phyloP scores from a whole-genome alignment of 1,284 basidiomycete species.

The Boletus sp. region DNA sequence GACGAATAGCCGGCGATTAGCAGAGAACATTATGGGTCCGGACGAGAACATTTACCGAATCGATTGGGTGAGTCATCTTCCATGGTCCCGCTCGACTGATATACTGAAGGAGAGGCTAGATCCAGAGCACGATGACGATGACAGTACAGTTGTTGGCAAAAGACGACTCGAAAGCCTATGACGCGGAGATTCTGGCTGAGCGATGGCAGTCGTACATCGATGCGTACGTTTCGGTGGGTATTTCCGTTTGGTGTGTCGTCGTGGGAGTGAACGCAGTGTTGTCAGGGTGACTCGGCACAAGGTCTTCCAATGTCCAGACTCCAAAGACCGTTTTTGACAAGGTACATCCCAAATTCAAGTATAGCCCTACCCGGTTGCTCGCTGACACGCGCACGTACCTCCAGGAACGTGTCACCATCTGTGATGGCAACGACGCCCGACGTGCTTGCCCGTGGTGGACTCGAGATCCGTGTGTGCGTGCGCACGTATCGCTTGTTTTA shows the following conservation, averaged over 20 bases:
- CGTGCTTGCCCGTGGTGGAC: constrained; percentile 54
- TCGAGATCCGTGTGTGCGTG: constrained; percentile 81
- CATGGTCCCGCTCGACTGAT: background rate
- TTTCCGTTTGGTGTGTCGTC: background rate
- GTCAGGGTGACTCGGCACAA: constrained; percentile 53
- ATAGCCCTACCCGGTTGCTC: background rate
- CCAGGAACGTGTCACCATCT: constrained; percentile 45
- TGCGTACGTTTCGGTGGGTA: constrained; percentile 76
- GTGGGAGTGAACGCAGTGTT: background rate
- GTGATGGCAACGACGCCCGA: constrained; percentile 40
- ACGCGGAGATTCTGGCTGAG: constrained; percentile 78
- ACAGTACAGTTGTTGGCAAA: constrained; percentile 87
- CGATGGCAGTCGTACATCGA: constrained; percentile 92
- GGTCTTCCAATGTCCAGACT: constrained; percentile 52
- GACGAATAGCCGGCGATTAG: constrained; percentile 79
- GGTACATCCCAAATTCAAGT: constrained; percentile 45
- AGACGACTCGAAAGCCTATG: constrained; percentile 86
- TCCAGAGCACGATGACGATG: constrained; percentile 67
- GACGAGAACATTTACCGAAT: constrained; percentile 94
- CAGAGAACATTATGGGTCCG: constrained; percentile 79
- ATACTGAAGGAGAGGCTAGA: constrained; percentile 41
- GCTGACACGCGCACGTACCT: background rate
- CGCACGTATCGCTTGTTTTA: constrained; percentile 86
- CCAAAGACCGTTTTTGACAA: constrained; percentile 71
- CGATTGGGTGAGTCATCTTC: constrained; percentile 71